Conservation (phyloP, 345 rosid genomes). For the Populus deltoides region DNA sequence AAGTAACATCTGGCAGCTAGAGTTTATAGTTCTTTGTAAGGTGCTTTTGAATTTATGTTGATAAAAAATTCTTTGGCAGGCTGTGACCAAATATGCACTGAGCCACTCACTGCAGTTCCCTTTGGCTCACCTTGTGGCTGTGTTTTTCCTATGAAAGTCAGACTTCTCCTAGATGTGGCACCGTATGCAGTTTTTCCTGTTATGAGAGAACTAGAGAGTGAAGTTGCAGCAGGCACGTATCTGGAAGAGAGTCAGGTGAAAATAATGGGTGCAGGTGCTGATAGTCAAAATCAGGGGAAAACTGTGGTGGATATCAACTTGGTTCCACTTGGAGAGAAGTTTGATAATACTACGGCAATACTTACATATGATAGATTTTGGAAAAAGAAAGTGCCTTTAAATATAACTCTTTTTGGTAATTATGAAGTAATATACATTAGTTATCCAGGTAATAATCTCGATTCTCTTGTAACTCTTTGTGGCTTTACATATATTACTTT, state of each 20-base stretch:
- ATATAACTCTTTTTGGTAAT: constrained; percentile 71
- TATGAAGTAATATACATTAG: constrained; percentile 69
- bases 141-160: constrained; percentile 94
- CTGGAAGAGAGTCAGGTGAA: constrained; percentile 95
- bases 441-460: constrained; percentile 72
- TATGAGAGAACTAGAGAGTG: constrained; percentile 86
- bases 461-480: constrained; percentile 13
- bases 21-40: background rate
- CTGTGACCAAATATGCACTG: constrained; percentile 82
- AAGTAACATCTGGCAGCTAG: constrained; percentile 37
- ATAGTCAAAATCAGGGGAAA: constrained; percentile 81
- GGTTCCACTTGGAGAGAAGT: constrained; percentile 97
- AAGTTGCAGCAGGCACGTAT: constrained; percentile 88
- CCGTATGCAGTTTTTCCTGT: constrained; percentile 82
- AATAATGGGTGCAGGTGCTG: constrained; percentile 98
- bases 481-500: constrained; percentile 10
- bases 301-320: constrained; percentile 81
- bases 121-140: constrained; percentile 97
- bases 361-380: constrained; percentile 76
- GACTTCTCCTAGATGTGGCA: constrained; percentile 76
- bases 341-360: constrained; percentile 88
- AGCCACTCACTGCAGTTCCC: constrained; percentile 86
- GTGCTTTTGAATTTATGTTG: constrained; percentile 14
- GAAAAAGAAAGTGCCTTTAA: constrained; percentile 73
- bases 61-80: constrained; percentile 47